phyloP scores from a whole-genome alignment of 495 filamentous ascomycete genomes.

The Penicillium riverlandense region DNA sequence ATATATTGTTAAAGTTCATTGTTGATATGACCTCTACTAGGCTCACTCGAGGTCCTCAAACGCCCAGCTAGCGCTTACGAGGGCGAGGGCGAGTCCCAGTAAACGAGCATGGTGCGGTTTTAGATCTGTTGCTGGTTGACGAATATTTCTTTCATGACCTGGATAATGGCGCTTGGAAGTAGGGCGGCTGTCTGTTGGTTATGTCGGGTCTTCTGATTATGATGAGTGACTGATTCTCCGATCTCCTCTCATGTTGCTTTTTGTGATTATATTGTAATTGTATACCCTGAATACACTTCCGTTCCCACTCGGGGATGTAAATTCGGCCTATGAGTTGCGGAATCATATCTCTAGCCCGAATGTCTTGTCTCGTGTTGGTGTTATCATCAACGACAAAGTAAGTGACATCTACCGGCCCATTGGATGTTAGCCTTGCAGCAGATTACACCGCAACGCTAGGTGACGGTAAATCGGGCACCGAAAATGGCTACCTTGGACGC shows the following conservation, averaged over 20 bases:
- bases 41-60: conserved; percentile 53
- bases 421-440: no score
- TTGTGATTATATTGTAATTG: conserved; percentile 23
- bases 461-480: no score
- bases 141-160: not conserved
- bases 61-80: conserved; percentile 23
- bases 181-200: not conserved
- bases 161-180: not conserved
- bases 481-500: no score
- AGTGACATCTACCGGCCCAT: no score
- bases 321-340: no score
- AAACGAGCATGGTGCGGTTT: conserved; percentile 2
- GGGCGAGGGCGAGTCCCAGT: conserved; percentile 6
- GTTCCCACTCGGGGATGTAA: not conserved
- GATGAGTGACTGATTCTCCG: not conserved
- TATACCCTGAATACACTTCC: conserved; percentile 25
- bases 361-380: no score
- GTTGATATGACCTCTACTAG: conserved; percentile 23
- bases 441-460: no score
- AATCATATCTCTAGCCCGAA: no score
- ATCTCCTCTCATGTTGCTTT: conserved; percentile 4
- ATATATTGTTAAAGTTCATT: not conserved
- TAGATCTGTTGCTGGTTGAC: not conserved
- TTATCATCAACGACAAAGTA: no score
- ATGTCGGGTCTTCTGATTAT: no score